Conservation (phyloP, 2,329 filamentous ascomycete genomes). For the Colletotrichum tropicale region DNA sequence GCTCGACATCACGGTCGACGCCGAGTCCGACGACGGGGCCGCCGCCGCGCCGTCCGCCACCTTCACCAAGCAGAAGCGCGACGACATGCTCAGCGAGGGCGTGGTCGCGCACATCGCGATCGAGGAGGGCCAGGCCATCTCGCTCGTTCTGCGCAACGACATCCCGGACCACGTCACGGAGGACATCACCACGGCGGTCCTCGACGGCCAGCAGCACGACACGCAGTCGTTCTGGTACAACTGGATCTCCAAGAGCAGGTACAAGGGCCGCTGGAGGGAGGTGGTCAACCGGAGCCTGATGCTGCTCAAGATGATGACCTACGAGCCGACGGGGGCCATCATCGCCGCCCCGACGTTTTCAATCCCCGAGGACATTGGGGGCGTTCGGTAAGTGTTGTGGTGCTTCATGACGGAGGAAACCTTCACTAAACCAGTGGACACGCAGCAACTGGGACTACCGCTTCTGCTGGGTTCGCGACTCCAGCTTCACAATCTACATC, state of each 20-base stretch:
- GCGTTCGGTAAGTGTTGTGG: conserved; percentile 44
- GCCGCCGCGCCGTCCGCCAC: conserved; percentile 53
- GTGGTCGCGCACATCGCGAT: conserved; percentile 65
- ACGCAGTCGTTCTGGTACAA: conserved; percentile 76
- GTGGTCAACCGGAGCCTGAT: conserved; percentile 74
- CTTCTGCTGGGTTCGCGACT: conserved; percentile 81
- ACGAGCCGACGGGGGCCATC: conserved; percentile 79
- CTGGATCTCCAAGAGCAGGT: conserved; percentile 74
- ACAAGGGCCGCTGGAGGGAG: conserved; percentile 75
- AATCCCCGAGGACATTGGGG: conserved; percentile 75
- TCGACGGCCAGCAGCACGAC: conserved; percentile 69
- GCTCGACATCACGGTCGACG: conserved; percentile 70
- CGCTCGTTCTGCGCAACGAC: conserved; percentile 71
- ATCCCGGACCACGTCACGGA: conserved; percentile 60
- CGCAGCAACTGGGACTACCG: conserved; percentile 72
- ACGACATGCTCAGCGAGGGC: conserved; percentile 64
- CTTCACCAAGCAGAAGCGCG: conserved; percentile 58
- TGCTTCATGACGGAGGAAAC: accelerated
- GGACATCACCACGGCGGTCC: conserved; percentile 59
- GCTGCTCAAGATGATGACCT: conserved; percentile 78
- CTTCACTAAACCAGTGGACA: background rate
- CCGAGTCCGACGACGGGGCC: conserved; percentile 53
- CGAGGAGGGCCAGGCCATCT: conserved; percentile 70
- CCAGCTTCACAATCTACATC: conserved; percentile 80
- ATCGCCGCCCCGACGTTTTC: conserved; percentile 80